These are phyloP conservation scores for Murraya paniculata DNA, from an alignment of 345 rosid genomes.

Conservation along the genomic window DNA sequence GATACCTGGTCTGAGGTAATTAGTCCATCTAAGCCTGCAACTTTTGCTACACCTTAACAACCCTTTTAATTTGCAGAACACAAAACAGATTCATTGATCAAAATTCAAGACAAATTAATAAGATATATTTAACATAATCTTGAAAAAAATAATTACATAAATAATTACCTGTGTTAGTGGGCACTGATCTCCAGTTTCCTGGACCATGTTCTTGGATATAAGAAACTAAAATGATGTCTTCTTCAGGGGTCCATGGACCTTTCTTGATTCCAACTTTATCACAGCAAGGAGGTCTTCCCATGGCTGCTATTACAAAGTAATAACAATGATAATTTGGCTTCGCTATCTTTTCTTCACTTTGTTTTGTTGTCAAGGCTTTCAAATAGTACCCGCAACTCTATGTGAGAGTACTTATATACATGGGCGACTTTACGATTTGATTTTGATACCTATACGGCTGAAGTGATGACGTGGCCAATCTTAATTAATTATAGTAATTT, in stretches of 20 bases:
- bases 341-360: constrained; percentile 11
- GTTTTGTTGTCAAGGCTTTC: constrained; percentile 14
- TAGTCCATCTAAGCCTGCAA: constrained; percentile 99
- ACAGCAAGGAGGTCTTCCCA: constrained; percentile 97
- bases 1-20: constrained; percentile 96
- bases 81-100: neutral
- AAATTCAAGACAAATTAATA: neutral
- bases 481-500: neutral
- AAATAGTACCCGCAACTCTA: constrained; percentile 23
- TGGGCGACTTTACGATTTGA: constrained; percentile 21
- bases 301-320: constrained; percentile 15
- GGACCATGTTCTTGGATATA: constrained; percentile 96
- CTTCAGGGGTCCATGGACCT: constrained; percentile 99
- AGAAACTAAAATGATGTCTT: constrained; percentile 89
- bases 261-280: constrained; percentile 88
- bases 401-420: constrained; percentile 26
- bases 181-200: constrained; percentile 97
- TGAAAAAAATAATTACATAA: neutral
- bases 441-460: constrained; percentile 16
- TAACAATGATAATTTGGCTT: neutral
- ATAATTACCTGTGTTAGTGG: constrained; percentile 79
- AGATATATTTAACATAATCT: too few species aligned
- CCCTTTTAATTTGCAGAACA: constrained; percentile 36
- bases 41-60: constrained; percentile 94
- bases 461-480: constrained; percentile 5